These are phyloP conservation scores for Apiospora malaysiana DNA, from an alignment of 2,329 filamentous ascomycete species.

Conservation along the genomic window DNA sequence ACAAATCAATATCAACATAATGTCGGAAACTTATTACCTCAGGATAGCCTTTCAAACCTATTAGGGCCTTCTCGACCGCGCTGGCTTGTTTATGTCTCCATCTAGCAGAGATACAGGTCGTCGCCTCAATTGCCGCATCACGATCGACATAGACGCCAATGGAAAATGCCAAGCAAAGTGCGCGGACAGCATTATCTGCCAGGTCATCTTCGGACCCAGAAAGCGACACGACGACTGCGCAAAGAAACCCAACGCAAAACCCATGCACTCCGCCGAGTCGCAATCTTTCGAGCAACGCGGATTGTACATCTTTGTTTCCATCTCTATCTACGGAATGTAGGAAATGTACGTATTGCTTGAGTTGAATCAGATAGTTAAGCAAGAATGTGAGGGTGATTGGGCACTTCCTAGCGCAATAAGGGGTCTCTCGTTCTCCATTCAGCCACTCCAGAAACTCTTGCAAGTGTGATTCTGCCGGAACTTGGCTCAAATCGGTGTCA, in stretches of 20 bases:
- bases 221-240: slow-evolving; percentile 26
- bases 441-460: slow-evolving; percentile 11
- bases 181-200: slow-evolving; percentile 23
- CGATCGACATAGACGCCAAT: slow-evolving; percentile 26
- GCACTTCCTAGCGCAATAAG: neutral
- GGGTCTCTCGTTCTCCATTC: neutral
- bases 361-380: slow-evolving; percentile 19
- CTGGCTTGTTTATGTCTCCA: slow-evolving; percentile 24
- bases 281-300: neutral
- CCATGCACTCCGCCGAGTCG: slow-evolving; percentile 27
- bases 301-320: neutral
- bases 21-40: neutral
- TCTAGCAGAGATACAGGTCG: slow-evolving; percentile 23
- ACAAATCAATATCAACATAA: neutral
- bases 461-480: neutral
- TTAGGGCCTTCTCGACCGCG: neutral
- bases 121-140: slow-evolving; percentile 21
- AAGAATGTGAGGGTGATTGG: neutral
- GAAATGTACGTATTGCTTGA: slow-evolving; percentile 22
- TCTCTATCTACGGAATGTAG: slow-evolving; percentile 14
- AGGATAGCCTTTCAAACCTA: neutral
- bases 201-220: slow-evolving; percentile 25
- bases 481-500: neutral
- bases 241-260: slow-evolving; percentile 31
- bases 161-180: slow-evolving; percentile 28